phyloP scores from a whole-genome alignment of 352 stramenopile genomes.

The Pythium aphanidermatum region DNA sequence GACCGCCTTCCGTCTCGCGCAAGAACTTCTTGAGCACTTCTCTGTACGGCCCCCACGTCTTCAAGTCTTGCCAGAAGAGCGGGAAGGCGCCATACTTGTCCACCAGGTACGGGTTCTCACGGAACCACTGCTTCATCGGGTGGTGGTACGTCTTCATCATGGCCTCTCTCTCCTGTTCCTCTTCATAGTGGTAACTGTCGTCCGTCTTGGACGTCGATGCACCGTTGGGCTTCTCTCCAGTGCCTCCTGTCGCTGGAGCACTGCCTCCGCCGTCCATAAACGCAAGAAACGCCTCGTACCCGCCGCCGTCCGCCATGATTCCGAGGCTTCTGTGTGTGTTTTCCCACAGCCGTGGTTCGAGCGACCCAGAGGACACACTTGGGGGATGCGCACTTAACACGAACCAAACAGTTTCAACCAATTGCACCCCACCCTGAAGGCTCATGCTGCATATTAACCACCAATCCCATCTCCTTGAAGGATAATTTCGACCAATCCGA shows the following conservation, averaged over 20 bases:
- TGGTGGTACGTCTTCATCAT: constrained; percentile 88
- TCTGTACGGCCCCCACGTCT: constrained; percentile 91
- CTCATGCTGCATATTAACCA: neutral
- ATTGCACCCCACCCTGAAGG: too few relatives aligned
- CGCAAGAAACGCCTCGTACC: constrained; percentile 73
- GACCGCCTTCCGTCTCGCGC: constrained; percentile 49
- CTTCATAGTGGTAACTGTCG: constrained; percentile 78
- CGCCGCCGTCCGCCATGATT: constrained; percentile 44
- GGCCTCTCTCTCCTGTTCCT: constrained; percentile 80
- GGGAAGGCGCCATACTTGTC: constrained; percentile 89
- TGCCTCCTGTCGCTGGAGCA: neutral
- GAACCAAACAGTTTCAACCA: too few relatives aligned
- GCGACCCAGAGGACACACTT: too few relatives aligned
- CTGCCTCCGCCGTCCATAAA: constrained; percentile 18
- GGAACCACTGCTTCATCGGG: constrained; percentile 88
- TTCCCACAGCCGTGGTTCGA: too few relatives aligned
- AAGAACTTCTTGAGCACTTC: constrained; percentile 90
- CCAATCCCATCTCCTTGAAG: neutral
- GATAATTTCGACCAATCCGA: constrained; percentile 12
- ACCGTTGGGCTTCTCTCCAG: neutral
- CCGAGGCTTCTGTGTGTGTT: too few relatives aligned
- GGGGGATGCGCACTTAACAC: too few relatives aligned
- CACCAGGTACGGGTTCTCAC: constrained; percentile 47
- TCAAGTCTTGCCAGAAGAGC: constrained; percentile 93
- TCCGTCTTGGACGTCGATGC: constrained; percentile 9